Evolutionary conservation across 2,329 filamentous ascomycete genomes (phyloP).

Genomic region (Pyricularia pennisetigena): DNA sequence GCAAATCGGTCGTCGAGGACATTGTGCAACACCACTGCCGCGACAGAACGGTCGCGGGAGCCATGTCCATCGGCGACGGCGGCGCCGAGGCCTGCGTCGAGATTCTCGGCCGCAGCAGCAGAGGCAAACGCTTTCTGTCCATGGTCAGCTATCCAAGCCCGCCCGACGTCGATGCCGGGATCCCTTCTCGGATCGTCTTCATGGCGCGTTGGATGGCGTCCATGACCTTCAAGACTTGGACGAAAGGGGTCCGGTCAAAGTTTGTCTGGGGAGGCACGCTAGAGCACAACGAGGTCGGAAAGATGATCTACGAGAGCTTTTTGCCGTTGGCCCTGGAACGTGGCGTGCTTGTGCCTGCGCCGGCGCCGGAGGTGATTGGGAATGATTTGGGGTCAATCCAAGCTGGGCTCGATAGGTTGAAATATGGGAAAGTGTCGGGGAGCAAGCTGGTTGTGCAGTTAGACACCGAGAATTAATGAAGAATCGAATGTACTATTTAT

Average conservation of each 20-base stretch:
- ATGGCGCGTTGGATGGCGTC: neutral
- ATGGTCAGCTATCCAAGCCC: conserved; percentile 3
- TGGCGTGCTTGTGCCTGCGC: neutral
- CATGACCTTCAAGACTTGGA: neutral
- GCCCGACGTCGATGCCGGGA: neutral
- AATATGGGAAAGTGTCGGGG: neutral
- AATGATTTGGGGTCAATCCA: neutral
- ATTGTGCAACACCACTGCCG: conserved; percentile 5
- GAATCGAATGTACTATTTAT: neutral
- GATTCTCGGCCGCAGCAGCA: conserved; percentile 2
- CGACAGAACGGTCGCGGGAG: conserved; percentile 6
- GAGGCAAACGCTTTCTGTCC: conserved; percentile 7
- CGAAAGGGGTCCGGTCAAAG: neutral
- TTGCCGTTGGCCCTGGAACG: neutral
- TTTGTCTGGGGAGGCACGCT: conserved; percentile 3
- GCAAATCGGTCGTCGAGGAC: conserved; percentile 9
- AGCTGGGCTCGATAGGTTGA: neutral
- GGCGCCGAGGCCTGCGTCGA: conserved; percentile 2
- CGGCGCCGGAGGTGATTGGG: neutral
- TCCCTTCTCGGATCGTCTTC: neutral
- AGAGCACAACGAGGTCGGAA: neutral
- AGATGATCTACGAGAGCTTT: neutral
- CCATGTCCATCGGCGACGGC: conserved; percentile 9
- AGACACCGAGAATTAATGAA: neutral
- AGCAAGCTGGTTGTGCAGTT: neutral